Base-by-base conservation (phyloP, 306 rosid species). In the Vigna hirtella region DNA sequence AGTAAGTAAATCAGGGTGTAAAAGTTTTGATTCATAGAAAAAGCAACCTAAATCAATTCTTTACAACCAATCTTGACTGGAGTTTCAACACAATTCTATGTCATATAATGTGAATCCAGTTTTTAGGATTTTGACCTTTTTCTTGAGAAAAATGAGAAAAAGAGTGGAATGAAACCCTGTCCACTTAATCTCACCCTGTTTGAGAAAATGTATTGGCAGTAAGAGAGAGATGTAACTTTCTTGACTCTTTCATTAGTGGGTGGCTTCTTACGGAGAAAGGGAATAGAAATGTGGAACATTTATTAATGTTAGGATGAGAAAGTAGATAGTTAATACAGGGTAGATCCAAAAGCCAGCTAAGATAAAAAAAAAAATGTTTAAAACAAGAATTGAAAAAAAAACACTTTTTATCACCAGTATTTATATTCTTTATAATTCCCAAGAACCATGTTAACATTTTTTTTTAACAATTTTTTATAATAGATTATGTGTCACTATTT, bases 241-340 rank as follows among this genome's bases (percentile, higher is more conserved):
- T 38, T 1, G 5, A 20, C 12, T 56, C 26, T 77, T 55, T 26
- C 7, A 15, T 28, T 0, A 12, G 51, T 18, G 30, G 53, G 61
- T 72, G 65, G 66, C 47, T 43, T 5, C 49, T 45, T 43, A 30
- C 8, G 30, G 63, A 47, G 49, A 38, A 69, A 51, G 62, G 55
- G 50, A 20, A 64, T 26, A 12, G 79, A 49, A 30, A 13, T 13
- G 71, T 20, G 13, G 50, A 28, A 79, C 9, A 72, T 1, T 20
- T 40, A 73, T 83, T n/a, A 74, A 84, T 38, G 76, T 69, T 72
- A 30, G 76, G 52, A 47, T 34, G 75, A 78, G 48, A 74, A 69
- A 63, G 85, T 81, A 69, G 83, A 6, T 81, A 48, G 79, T 55
- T 62, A 70, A 55, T 9, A 65, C 28, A 55, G n/a, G 38, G 56